Evolutionary conservation across 345 rosid genomes (phyloP), one percentile per base, ranked within the genome.

Genomic region (Eucalyptus tenuipes): DNA sequence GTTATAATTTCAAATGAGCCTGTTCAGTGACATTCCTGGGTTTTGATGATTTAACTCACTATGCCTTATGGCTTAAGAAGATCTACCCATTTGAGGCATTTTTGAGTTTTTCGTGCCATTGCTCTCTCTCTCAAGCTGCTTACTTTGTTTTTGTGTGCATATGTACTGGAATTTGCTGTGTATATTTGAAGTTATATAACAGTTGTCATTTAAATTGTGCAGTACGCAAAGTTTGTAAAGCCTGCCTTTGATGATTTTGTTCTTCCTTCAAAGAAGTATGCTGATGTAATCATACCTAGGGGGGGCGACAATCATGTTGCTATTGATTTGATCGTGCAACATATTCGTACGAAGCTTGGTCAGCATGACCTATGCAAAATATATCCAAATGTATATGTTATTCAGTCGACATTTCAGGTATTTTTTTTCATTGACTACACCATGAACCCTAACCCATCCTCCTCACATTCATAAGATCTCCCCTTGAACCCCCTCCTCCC

Each of bases 271-370:
- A 98, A 98, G 94, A 98, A 98, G 89, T 96, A 94, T 91, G 99
- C 99, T 12, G 99, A 98, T 92, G 97, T 98, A 88, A 96, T 98
- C 87, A 97, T 98, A 93, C 99, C 99, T 71, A 99, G 99, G 82
- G 99, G 99, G 82, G 99, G 99, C 87, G 99, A 98, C 90, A 98
- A 98, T 93, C 99, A 98, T 91, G 99, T 98, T 31, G 99, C 99
- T 31, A 88, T 98, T 90, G 99, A 98, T 95, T 92, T 98, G 93
- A 98, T 98, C 89, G 99, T 98, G 88, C 99, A 98, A 89, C 99
- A 98, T 93, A 98, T 98, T 80, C 92, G 97, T 79, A 98, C 98
- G 44, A 98, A 98, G 93, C 98, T 98, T 91, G 99, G 98, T 75
- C 99, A 98, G 92, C 99, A 97, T 91, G 99, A 98, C 92, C 95